Evolutionary conservation across 2,329 filamentous ascomycete genomes (phyloP).

Genomic region (Venturia carpophila): DNA sequence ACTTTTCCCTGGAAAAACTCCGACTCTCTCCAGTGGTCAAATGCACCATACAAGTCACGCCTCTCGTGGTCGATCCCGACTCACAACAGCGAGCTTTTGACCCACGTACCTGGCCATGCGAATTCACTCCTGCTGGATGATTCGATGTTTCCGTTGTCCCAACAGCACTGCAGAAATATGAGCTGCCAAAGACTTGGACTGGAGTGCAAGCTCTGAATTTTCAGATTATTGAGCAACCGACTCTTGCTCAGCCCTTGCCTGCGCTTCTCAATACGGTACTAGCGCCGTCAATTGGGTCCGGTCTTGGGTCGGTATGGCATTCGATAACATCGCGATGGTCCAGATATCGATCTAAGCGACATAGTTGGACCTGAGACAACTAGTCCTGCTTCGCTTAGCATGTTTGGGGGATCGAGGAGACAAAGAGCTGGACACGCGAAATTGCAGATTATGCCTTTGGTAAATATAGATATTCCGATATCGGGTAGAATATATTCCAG

Average conservation of each 20-base stretch:
- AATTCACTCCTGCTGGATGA: neutral
- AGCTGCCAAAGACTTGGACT: neutral
- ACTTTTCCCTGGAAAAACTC: neutral
- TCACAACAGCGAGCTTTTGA: neutral
- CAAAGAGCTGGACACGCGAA: neutral
- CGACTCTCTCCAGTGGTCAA: neutral
- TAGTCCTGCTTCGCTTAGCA: too few species aligned
- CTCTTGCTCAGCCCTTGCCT: neutral
- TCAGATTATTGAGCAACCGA: neutral
- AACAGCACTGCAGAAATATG: neutral
- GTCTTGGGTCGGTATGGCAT: neutral
- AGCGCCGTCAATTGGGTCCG: neutral
- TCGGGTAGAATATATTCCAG: neutral
- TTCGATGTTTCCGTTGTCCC: neutral
- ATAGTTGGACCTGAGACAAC: too few species aligned
- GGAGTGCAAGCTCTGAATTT: neutral
- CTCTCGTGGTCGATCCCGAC: neutral
- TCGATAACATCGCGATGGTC: neutral
- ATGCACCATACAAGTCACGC: neutral
- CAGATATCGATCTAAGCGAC: neutral
- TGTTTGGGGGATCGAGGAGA: neutral
- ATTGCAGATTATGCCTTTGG: neutral
- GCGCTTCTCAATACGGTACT: neutral
- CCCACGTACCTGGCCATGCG: neutral
- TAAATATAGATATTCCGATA: neutral